Conservation (phyloP, 768 basidiomycete species). For the Pleurotus platypus region DNA sequence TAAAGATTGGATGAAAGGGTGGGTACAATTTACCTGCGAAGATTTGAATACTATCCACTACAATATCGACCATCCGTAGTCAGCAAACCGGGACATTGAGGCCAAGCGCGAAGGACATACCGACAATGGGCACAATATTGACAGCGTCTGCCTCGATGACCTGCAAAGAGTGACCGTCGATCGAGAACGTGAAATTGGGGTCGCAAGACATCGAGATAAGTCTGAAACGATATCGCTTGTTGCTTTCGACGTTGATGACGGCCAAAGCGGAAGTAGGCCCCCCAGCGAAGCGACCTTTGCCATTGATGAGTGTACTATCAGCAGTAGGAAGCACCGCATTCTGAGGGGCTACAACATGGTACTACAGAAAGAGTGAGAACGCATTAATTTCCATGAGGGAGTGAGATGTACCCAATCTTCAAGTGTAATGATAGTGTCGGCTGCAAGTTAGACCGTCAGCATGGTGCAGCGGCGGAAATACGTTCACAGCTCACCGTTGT, state of each 20-base stretch:
- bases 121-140: constrained; percentile 21
- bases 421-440: constrained; percentile 39
- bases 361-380: constrained; percentile 8
- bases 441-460: constrained; percentile 14
- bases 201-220: constrained; percentile 26
- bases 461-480: neutral
- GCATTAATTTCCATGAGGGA: neutral
- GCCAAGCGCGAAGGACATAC: neutral
- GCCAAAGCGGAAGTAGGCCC: constrained; percentile 29
- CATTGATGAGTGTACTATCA: constrained; percentile 43
- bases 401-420: constrained; percentile 27
- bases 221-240: constrained; percentile 36
- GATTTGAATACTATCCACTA: constrained; percentile 34
- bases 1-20: neutral
- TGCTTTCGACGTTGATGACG: constrained; percentile 33
- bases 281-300: constrained; percentile 33
- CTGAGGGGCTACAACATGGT: neutral
- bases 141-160: constrained; percentile 43
- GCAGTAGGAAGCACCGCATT: neutral
- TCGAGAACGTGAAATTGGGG: constrained; percentile 24
- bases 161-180: constrained; percentile 26
- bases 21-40: constrained; percentile 21
- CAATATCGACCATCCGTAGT: neutral
- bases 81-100: neutral
- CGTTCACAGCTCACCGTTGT: constrained; percentile 1